phyloP scores from a whole-genome alignment of 139 green algal species.

The Ettlia oleoabundans region DNA sequence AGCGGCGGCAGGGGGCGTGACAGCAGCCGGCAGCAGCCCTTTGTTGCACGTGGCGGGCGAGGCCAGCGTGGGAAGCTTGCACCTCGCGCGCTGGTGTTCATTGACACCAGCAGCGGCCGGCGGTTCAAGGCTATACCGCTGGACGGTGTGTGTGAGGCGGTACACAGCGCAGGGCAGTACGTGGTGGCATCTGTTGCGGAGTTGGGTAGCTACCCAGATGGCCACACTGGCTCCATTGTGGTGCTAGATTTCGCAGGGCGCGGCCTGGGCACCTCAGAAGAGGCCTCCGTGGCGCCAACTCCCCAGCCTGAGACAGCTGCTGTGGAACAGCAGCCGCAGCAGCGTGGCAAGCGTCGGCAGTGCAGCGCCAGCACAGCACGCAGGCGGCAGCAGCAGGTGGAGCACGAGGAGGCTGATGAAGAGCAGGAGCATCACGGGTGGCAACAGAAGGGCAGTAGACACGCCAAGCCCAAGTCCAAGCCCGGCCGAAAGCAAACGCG shows the following conservation, averaged over 20 bases:
- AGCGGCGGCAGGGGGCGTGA: neutral
- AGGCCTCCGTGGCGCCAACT: too few relatives aligned
- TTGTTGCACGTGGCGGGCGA: neutral
- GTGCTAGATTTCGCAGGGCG: constrained; percentile 35
- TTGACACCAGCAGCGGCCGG: constrained; percentile 25
- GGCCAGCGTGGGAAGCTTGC: constrained; percentile 7
- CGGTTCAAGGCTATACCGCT: constrained; percentile 34
- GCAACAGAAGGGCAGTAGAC: neutral
- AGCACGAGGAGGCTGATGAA: neutral
- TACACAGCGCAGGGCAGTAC: constrained; percentile 30
- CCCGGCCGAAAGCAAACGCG: neutral
- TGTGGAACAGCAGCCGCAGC: neutral
- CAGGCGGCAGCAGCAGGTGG: neutral
- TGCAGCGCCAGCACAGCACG: neutral
- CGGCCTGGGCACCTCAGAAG: neutral
- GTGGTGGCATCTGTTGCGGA: neutral
- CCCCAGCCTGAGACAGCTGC: neutral
- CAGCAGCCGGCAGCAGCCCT: neutral
- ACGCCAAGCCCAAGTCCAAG: neutral
- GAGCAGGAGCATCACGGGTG: neutral
- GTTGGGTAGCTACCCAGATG: constrained; percentile 27
- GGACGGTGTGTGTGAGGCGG: constrained; percentile 15
- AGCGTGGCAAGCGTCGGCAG: neutral
- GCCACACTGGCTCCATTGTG: constrained; percentile 26
- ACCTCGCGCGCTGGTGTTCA: constrained; percentile 31